phyloP scores from a whole-genome alignment of 345 rosid species.

The Gossypium turneri region DNA sequence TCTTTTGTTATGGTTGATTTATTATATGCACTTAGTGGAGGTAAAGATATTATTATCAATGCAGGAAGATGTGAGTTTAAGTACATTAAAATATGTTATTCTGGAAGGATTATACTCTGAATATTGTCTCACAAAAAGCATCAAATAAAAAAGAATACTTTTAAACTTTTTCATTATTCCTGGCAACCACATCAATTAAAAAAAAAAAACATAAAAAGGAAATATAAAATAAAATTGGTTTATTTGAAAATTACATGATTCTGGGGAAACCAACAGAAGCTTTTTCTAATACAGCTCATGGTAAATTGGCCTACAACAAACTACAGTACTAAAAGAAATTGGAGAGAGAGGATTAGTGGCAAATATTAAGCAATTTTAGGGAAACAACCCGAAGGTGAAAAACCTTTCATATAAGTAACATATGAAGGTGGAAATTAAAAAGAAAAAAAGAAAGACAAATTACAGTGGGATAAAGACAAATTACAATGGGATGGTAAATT shows the following conservation, averaged over 20 bases:
- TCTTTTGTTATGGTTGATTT: no score
- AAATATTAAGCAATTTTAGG: slow-evolving; percentile 15
- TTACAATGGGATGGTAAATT: slow-evolving; percentile 17
- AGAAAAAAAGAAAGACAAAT: background rate
- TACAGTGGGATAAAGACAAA: slow-evolving; percentile 20
- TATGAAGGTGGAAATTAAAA: slow-evolving; percentile 1
- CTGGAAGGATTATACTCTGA: accelerated
- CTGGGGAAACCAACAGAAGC: background rate
- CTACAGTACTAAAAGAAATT: slow-evolving; percentile 9
- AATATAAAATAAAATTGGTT: background rate
- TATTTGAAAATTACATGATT: slow-evolving; percentile 5
- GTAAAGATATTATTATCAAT: accelerated
- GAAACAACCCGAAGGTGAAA: slow-evolving; percentile 19
- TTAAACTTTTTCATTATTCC: no score
- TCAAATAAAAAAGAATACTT: no score
- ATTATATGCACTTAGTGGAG: no score
- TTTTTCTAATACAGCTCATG: slow-evolving; percentile 9
- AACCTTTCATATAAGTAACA: background rate
- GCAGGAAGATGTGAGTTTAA: accelerated
- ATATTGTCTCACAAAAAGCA: accelerated
- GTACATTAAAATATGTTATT: no score
- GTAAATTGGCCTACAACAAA: slow-evolving; percentile 9
- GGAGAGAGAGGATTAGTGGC: slow-evolving; percentile 15
- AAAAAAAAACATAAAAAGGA: no score
- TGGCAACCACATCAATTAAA: no score